phyloP scores from a whole-genome alignment of 148 eudicot species.

The Mesembryanthemum crystallinum region DNA sequence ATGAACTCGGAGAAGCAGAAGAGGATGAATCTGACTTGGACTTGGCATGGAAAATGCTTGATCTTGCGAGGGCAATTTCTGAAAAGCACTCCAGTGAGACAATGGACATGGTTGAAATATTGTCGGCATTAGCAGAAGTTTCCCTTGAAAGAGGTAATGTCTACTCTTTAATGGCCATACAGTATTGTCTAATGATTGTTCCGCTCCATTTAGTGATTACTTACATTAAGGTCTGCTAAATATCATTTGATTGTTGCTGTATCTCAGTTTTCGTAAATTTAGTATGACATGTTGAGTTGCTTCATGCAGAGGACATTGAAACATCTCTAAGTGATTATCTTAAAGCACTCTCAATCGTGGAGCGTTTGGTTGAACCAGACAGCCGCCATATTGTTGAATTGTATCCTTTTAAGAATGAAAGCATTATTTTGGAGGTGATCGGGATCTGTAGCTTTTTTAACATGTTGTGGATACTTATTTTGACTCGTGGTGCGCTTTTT shows the following conservation, averaged over 20 bases:
- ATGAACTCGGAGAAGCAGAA: constrained; percentile 66
- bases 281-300: constrained; percentile 12
- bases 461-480: background rate
- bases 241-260: background rate
- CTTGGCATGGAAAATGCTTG: constrained; percentile 96
- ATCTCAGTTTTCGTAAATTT: background rate
- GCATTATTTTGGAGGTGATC: background rate
- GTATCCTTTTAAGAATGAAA: constrained; percentile 58
- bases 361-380: constrained; percentile 81
- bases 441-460: no score
- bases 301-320: constrained; percentile 79
- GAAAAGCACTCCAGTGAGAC: constrained; percentile 72
- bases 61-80: constrained; percentile 88
- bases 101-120: constrained; percentile 78
- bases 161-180: background rate
- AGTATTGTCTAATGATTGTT: background rate
- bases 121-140: constrained; percentile 91
- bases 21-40: constrained; percentile 97
- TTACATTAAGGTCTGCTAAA: background rate
- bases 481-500: background rate
- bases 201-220: background rate
- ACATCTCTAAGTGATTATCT: constrained; percentile 86
- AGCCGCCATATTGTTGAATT: constrained; percentile 80
- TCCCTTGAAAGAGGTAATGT: constrained; percentile 84
- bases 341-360: constrained; percentile 76